These are phyloP conservation scores for Ceratobasidium sp. DNA, from an alignment of 1,284 basidiomycete genomes.

Conservation along the genomic window DNA sequence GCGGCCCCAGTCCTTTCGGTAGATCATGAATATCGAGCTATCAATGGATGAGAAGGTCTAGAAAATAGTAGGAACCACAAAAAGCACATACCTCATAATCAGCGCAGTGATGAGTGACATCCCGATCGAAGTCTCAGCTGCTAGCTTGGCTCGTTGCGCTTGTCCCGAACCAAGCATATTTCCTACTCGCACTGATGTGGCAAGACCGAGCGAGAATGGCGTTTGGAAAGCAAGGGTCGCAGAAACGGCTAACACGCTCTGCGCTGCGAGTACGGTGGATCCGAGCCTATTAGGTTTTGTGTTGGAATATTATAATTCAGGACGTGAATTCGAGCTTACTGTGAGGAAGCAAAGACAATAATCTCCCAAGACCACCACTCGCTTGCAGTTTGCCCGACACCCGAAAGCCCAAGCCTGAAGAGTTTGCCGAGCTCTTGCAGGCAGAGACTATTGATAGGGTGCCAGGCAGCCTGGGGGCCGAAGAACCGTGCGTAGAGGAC, in stretches of 20 bases:
- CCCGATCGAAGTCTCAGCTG: constrained; percentile 73
- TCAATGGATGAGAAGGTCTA: constrained; percentile 56
- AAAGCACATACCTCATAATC: constrained; percentile 66
- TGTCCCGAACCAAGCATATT: constrained; percentile 76
- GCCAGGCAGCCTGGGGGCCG: constrained; percentile 86
- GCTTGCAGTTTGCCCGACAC: constrained; percentile 65
- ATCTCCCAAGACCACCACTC: constrained; percentile 97
- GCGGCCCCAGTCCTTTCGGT: constrained; percentile 69
- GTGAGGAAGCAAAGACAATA: constrained; percentile 58
- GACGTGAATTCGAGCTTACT: not conserved
- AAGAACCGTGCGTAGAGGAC: constrained; percentile 79
- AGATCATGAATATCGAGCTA: constrained; percentile 35
- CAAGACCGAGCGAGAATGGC: constrained; percentile 62
- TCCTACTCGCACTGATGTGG: constrained; percentile 81
- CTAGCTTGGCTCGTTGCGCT: constrained; percentile 67
- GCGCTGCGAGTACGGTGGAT: constrained; percentile 73
- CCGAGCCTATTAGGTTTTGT: constrained; percentile 62
- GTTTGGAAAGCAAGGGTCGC: constrained; percentile 76
- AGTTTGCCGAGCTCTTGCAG: constrained; percentile 79
- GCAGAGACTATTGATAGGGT: constrained; percentile 76
- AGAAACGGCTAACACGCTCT: constrained; percentile 76
- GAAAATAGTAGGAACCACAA: not conserved
- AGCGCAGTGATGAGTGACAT: constrained; percentile 66
- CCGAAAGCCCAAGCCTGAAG: constrained; percentile 80
- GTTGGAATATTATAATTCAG: not conserved